Conservation (phyloP, 2,329 filamentous ascomycete genomes). For the Colletotrichum somersetense region DNA sequence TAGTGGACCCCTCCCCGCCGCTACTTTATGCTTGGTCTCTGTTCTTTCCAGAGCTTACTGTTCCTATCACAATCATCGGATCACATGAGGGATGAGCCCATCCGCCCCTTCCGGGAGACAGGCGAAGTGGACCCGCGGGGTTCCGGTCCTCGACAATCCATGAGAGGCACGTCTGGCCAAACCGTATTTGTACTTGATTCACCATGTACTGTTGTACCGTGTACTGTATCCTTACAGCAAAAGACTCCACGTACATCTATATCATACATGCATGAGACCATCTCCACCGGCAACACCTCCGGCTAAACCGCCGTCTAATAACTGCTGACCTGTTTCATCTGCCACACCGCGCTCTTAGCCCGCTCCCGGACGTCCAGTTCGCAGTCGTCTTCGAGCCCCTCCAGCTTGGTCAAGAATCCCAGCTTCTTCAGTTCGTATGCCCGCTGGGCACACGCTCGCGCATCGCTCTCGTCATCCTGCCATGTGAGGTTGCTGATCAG, state of each 20-base stretch:
- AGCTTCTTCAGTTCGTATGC: conserved; percentile 77
- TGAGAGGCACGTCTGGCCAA: not conserved
- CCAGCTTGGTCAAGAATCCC: conserved; percentile 77
- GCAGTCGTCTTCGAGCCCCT: conserved; percentile 73
- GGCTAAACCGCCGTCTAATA: conserved; percentile 21
- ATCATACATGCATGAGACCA: conserved; percentile 30
- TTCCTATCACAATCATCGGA: conserved; percentile 22
- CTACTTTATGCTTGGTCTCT: not conserved
- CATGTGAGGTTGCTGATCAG: conserved; percentile 88
- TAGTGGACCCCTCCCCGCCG: conserved; percentile 15
- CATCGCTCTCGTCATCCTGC: conserved; percentile 80
- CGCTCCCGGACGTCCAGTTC: conserved; percentile 88
- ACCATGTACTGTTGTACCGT: conserved; percentile 38
- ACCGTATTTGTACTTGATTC: conserved; percentile 29
- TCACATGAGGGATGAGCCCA: conserved; percentile 26
- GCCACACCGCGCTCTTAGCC: conserved; percentile 82
- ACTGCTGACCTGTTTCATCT: conserved; percentile 66
- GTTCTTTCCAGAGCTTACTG: conserved; percentile 25
- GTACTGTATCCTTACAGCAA: conserved; percentile 15
- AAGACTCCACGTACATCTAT: conserved; percentile 31
- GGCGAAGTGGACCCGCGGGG: not conserved
- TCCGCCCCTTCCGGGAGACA: conserved; percentile 27
- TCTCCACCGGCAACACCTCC: not conserved
- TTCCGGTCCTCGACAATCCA: not conserved
- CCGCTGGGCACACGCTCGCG: conserved; percentile 73